Base-by-base conservation (phyloP, 2,329 filamentous ascomycete genomes). In the Fusarium lateritium region DNA sequence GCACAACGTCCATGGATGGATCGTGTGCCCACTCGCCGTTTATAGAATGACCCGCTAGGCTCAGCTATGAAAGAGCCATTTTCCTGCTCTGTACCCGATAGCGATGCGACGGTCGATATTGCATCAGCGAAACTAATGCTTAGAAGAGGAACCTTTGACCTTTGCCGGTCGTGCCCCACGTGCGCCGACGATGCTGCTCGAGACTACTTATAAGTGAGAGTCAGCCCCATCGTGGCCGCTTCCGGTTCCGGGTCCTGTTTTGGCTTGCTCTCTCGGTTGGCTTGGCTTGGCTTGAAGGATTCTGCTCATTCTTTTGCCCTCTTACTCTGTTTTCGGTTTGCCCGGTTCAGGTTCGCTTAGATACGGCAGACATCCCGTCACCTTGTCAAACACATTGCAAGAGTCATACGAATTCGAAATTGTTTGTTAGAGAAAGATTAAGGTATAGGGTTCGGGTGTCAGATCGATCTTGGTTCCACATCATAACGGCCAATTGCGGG, bases 141-240 rank as follows among this genome's bases (percentile, higher is more conserved):
- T 45, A 47, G 51, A 53, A 63, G 51, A 63, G 52, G 46, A 58
- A 34, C 51, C 44, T 15, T 64, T 58, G 36, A 44, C 55, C 28
- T 55, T 19, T 36, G 31, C 22, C 26, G 21, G 51, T 40, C 21
- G 33, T 39, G 58, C 65, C 63, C 63, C 58, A 67, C 57, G 61
- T 62, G 38, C 56, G 39, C 36, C 45, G 57, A 51, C 33, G 49
- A 64, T 60, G 53, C 43, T 44, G 49, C 40, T 49, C 44, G 51
- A 46, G 38, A 58, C 52, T 70, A 57, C 62, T 69, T 70, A 70
- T 67, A 56, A 66, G 49, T 67, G 47, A 67, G 42, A 56, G 40
- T 11, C 56, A 39, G 62, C 51, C 62, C 64, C 50, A 50, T 67
- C 55, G 34, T 58, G 36, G 44, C 44, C 45, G 36, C 31, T 55